Evolutionary conservation across 2,329 filamentous ascomycete genomes (phyloP).

Genomic region (Plectosphaerella sp.): DNA sequence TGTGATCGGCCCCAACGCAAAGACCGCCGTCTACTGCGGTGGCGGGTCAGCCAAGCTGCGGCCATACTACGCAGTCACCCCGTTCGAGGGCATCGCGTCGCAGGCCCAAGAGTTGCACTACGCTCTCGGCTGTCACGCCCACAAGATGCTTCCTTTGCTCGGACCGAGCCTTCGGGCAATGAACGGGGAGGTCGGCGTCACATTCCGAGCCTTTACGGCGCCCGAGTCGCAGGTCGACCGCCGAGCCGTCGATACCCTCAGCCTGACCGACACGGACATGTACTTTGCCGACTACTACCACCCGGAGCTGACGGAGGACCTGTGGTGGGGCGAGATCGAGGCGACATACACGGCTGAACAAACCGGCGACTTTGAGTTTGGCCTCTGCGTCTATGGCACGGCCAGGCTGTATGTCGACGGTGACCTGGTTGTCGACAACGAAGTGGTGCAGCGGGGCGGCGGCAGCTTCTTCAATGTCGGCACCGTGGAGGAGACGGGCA

Average conservation of each 20-base stretch:
- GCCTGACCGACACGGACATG: constrained; percentile 12
- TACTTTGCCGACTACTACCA: constrained; percentile 18
- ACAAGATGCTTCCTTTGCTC: constrained; percentile 24
- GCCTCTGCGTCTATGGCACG: constrained; percentile 26
- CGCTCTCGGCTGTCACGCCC: constrained; percentile 17
- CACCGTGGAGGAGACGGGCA: constrained; percentile 23
- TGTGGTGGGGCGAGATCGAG: constrained; percentile 15
- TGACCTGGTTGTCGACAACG: constrained; percentile 22
- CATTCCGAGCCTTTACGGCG: constrained; percentile 17
- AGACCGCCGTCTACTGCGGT: constrained; percentile 22
- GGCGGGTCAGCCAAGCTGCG: constrained; percentile 24
- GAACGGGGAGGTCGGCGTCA: constrained; percentile 12
- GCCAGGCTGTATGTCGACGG: constrained; percentile 25
- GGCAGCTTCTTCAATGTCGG: constrained; percentile 29
- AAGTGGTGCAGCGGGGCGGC: constrained; percentile 23
- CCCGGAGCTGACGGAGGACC: constrained; percentile 8
- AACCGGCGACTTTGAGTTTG: constrained; percentile 22
- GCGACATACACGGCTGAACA: constrained; percentile 12
- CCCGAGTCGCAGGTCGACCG: constrained; percentile 2
- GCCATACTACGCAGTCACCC: constrained; percentile 22
- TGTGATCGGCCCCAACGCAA: constrained; percentile 50
- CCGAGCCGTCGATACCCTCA: constrained; percentile 9
- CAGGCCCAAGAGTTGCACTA: constrained; percentile 12
- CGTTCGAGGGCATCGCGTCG: constrained; percentile 22
- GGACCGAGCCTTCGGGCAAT: constrained; percentile 10